phyloP scores from a whole-genome alignment of 163 green algal species.

The Trebouxiophyceae sp. region DNA sequence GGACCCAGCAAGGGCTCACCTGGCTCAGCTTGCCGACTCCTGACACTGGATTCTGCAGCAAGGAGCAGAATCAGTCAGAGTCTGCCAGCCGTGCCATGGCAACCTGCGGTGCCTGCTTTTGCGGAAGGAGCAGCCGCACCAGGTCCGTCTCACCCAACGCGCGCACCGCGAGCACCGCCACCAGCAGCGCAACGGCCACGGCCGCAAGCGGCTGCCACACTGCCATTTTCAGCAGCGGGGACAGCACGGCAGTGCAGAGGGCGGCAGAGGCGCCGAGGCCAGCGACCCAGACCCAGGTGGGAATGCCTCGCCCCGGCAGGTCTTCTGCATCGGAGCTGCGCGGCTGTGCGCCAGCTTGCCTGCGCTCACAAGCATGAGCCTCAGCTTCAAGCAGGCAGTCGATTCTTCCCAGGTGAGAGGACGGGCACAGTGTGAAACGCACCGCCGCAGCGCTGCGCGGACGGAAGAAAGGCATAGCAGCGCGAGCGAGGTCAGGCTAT shows the following conservation, averaged over 20 bases:
- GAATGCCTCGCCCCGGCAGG: slow-evolving; percentile 6
- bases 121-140: no score
- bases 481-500: slow-evolving; percentile 38
- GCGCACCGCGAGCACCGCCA: slow-evolving; percentile 37
- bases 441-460: background rate
- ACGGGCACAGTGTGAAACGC: background rate
- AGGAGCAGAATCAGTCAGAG: no score
- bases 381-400: no score
- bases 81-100: no score
- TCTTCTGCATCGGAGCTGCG: background rate
- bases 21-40: slow-evolving; percentile 55
- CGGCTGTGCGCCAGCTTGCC: background rate
- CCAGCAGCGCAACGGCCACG: slow-evolving; percentile 42
- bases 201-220: slow-evolving; percentile 23
- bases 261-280: slow-evolving; percentile 21
- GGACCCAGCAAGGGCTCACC: slow-evolving; percentile 16
- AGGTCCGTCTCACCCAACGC: slow-evolving; percentile 56
- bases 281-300: slow-evolving; percentile 18
- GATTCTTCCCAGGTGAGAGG: no score
- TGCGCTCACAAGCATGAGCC: no score
- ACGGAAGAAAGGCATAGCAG: slow-evolving; percentile 31
- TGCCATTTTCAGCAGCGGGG: slow-evolving; percentile 29
- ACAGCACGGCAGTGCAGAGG: slow-evolving; percentile 36
- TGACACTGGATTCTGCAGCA: slow-evolving; percentile 38
- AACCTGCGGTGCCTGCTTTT: no score